Evolutionary conservation across 306 rosid species (phyloP), one percentile per base, ranked within the genome.

Genomic region (Purshia tridentata): DNA sequence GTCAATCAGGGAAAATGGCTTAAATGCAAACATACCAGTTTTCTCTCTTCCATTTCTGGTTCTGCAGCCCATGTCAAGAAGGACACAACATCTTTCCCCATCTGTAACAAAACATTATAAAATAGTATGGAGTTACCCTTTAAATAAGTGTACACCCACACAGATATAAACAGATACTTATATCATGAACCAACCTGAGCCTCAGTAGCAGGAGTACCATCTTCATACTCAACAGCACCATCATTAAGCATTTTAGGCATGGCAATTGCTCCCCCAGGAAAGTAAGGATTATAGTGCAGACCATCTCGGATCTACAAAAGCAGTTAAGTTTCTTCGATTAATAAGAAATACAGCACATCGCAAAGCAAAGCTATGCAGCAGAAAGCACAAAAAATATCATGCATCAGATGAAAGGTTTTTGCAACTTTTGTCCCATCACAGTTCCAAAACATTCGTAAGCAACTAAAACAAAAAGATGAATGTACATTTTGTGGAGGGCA

Each of bases 211-310:
- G 96, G 87, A 50, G 79, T 87, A 70, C 93, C 96, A 80, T 91
- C 99, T 82, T 94, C 99, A 46, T 88, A 94, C 80, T 94, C 99
- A 55, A 94, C 81, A 75, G 97, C 97, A 64, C 99, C 99, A 76
- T 94, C 99, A 54, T 78, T 89, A 83, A 94, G 99, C 99, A 94
- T 94, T 86, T 94, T 84, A 85, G 99, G 99, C 99, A 94, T 94
- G 39, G 99, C 98, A 81, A 94, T 94, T 58, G 98, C 99, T 46
- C 99, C 99, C 0, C 99, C 99, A 77, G 97, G 97, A 72, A 94
- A 94, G 77, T 94, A 94, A 58, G 99, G 99, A 70, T 94, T 91
- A 73, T 94, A 94, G 81, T 94, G 92, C 81, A 94, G 73, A 49
- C 98, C 98, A 0, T 94, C 98, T 76, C 98, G 90, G 55, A 94